Evolutionary conservation across 2,329 filamentous ascomycete species (phyloP).

Genomic region (Ceratocystis papillata): DNA sequence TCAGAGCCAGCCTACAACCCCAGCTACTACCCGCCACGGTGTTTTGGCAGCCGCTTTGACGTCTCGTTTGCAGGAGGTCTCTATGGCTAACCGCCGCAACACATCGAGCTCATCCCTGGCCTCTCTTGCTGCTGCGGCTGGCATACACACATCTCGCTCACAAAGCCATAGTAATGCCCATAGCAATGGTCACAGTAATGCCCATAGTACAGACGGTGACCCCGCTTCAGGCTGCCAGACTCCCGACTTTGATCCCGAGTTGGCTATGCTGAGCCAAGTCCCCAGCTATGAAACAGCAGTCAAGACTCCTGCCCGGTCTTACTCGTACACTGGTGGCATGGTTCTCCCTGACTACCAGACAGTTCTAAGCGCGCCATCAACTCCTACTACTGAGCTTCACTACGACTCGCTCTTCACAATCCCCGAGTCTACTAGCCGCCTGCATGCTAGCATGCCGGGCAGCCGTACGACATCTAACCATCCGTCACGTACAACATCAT

Average conservation of each 20-base stretch:
- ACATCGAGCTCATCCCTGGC: slow-evolving; percentile 38
- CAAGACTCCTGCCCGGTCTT: slow-evolving; percentile 49
- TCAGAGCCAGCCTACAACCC: slow-evolving; percentile 10
- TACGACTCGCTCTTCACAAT: slow-evolving; percentile 23
- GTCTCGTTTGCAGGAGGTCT: slow-evolving; percentile 59
- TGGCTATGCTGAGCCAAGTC: slow-evolving; percentile 58
- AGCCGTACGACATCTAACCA: slow-evolving; percentile 23
- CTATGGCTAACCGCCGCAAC: slow-evolving; percentile 39
- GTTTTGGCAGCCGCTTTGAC: slow-evolving; percentile 38
- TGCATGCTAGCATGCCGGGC: slow-evolving; percentile 24
- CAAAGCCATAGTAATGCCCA: slow-evolving; percentile 20
- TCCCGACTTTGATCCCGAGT: slow-evolving; percentile 46
- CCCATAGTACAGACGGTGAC: slow-evolving; percentile 38
- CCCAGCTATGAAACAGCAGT: slow-evolving; percentile 69
- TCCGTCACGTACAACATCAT: slow-evolving; percentile 23
- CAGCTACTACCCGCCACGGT: slow-evolving; percentile 23
- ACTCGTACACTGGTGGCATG: slow-evolving; percentile 39
- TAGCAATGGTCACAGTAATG: slow-evolving; percentile 27
- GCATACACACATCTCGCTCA: slow-evolving; percentile 30
- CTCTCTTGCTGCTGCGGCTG: slow-evolving; percentile 38
- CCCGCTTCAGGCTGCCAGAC: slow-evolving; percentile 41
- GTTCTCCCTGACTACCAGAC: slow-evolving; percentile 57
- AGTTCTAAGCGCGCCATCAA: slow-evolving; percentile 37
- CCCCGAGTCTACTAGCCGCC: slow-evolving; percentile 17
- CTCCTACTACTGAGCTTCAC: slow-evolving; percentile 20